These are phyloP conservation scores for Solanum ossicruentum DNA, from an alignment of 257 asterid species.

Conservation along the genomic window DNA sequence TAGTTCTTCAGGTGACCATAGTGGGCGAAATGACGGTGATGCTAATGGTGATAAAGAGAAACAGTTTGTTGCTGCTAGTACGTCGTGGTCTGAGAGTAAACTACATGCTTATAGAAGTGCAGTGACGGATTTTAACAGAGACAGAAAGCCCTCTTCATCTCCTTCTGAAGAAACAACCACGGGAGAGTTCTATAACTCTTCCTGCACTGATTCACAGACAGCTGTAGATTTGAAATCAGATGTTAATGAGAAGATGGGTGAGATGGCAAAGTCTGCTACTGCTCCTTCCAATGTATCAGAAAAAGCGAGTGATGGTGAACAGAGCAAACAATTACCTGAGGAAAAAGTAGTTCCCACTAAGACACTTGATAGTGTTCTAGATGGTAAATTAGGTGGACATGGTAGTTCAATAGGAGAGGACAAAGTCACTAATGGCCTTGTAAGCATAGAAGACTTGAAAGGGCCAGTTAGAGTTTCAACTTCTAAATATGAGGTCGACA, in stretches of 20 bases:
- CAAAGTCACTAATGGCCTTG: background rate
- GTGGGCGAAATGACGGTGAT: conserved; percentile 1
- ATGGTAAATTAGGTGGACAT: background rate
- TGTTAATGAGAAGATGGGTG: conserved; percentile 4
- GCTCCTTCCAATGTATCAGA: background rate
- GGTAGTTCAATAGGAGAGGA: background rate
- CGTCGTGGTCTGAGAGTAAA: conserved; percentile 1
- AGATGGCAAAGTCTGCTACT: conserved; percentile 2
- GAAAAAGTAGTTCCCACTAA: conserved; percentile 6
- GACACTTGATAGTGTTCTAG: conserved; percentile 1
- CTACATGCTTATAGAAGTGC: background rate
- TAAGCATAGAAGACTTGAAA: conserved; percentile 2
- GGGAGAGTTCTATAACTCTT: conserved; percentile 7
- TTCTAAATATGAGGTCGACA: conserved; percentile 3
- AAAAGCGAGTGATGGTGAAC: conserved; percentile 15
- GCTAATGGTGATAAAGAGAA: conserved; percentile 22
- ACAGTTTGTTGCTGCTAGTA: conserved; percentile 1
- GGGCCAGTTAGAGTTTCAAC: background rate
- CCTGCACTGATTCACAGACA: conserved; percentile 3
- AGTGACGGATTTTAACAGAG: background rate
- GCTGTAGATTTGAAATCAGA: conserved; percentile 9
- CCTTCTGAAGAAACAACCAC: background rate
- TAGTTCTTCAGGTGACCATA: background rate
- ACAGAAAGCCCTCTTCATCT: background rate
- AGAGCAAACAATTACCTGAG: background rate